A percentile compares a stretch with the other conserved stretches of the same genome.
Evolutionary conservation across 148 eudicot genomes (phyloP).

Genomic region (Euryodendron excelsum): DNA sequence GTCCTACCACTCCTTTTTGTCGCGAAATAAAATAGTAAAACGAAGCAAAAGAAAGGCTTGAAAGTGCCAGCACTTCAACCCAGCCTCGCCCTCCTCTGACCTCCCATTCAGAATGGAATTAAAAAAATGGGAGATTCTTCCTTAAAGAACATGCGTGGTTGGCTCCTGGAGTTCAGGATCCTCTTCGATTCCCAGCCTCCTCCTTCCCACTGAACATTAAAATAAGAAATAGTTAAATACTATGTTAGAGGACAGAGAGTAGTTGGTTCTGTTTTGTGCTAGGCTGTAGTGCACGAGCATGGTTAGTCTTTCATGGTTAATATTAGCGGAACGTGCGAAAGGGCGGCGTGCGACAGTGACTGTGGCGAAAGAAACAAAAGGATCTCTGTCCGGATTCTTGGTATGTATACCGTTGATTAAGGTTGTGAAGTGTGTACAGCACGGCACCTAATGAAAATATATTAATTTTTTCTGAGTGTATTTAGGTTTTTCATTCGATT

Average conservation of each 20-base stretch:
- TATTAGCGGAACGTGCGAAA: slow-evolving; percentile 13
- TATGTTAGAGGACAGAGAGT: neutral
- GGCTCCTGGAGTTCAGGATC: slow-evolving; percentile 30
- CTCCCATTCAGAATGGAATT: too few relatives aligned
- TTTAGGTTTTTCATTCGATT: too few relatives aligned
- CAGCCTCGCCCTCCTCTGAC: too few relatives aligned
- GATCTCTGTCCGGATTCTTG: neutral
- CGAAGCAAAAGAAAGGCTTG: slow-evolving; percentile 13
- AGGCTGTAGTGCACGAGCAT: slow-evolving; percentile 30
- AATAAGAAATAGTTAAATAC: neutral
- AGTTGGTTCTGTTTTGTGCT: slow-evolving; percentile 24
- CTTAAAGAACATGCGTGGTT: slow-evolving; percentile 30
- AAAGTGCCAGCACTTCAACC: neutral
- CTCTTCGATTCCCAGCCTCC: neutral
- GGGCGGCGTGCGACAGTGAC: slow-evolving; percentile 16
- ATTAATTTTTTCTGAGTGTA: neutral
- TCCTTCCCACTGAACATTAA: neutral
- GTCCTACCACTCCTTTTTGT: slow-evolving; percentile 23
- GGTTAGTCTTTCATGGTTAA: slow-evolving; percentile 15
- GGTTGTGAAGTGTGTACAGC: neutral
- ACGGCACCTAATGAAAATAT: neutral
- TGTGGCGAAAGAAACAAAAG: neutral
- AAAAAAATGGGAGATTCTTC: slow-evolving; percentile 19
- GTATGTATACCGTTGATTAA: neutral
- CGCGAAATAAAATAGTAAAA: slow-evolving; percentile 13